Percentiles rank a stretch among this genome's conserved stretches.
phyloP scores from a whole-genome alignment of 768 basidiomycete species.

The Fibroporia radiculosa region DNA sequence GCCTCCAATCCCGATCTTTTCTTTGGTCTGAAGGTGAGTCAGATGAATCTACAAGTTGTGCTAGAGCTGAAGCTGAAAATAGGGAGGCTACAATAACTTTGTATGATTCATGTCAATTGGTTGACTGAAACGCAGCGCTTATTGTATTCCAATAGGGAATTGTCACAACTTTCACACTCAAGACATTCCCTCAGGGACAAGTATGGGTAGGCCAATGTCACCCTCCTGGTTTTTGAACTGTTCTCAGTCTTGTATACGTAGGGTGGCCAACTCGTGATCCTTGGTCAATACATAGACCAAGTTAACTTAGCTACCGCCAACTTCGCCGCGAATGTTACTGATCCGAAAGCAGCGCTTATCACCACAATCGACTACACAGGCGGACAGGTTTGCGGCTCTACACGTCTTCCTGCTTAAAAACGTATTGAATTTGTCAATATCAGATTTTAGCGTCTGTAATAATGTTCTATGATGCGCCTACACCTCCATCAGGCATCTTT shows the following conservation, averaged over 20 bases:
- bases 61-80: background rate
- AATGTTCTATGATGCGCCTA: slow-evolving; percentile 55
- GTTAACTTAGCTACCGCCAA: slow-evolving; percentile 30
- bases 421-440: slow-evolving; percentile 3
- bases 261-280: slow-evolving; percentile 40
- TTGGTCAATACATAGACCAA: slow-evolving; percentile 11
- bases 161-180: slow-evolving; percentile 50
- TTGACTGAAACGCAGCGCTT: slow-evolving; percentile 10
- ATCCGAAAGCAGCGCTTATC: slow-evolving; percentile 46
- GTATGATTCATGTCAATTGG: slow-evolving; percentile 14
- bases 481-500: slow-evolving; percentile 40
- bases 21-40: slow-evolving; percentile 41
- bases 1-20: slow-evolving; percentile 31
- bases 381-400: slow-evolving; percentile 28
- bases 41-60: background rate
- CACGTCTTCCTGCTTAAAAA: background rate
- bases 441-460: slow-evolving; percentile 11
- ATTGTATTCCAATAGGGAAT: slow-evolving; percentile 35
- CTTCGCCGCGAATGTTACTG: slow-evolving; percentile 33
- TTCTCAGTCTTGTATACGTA: slow-evolving; percentile 12
- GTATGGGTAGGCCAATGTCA: slow-evolving; percentile 52
- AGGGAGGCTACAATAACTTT: slow-evolving; percentile 63
- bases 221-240: background rate
- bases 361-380: slow-evolving; percentile 34
- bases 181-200: slow-evolving; percentile 43